phyloP scores from a whole-genome alignment of 768 basidiomycete genomes.

The Xerocomus potaroensis region DNA sequence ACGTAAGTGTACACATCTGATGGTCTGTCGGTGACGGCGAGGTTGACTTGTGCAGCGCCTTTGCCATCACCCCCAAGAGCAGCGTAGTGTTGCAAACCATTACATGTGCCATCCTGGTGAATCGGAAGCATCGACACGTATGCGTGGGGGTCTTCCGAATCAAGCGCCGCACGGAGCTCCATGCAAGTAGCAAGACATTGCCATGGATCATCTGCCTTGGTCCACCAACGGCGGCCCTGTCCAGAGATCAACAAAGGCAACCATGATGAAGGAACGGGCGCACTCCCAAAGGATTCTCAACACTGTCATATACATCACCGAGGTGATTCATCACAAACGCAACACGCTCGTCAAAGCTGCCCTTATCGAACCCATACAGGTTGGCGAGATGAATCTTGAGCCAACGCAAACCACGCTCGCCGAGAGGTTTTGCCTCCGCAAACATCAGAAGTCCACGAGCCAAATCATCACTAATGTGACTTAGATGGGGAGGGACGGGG shows the following conservation, averaged over 20 bases:
- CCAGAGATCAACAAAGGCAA: conserved; percentile 2
- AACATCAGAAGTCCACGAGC: conserved; percentile 85
- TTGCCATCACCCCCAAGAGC: conserved; percentile 89
- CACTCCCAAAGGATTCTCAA: conserved; percentile 72
- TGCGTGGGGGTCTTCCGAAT: conserved; percentile 55
- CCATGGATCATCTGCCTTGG: conserved; percentile 92
- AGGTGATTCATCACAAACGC: conserved; percentile 68
- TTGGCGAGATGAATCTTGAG: conserved; percentile 94
- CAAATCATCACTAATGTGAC: conserved; percentile 93
- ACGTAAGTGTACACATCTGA: conserved; percentile 96
- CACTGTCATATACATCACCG: conserved; percentile 79
- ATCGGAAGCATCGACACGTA: conserved; percentile 76
- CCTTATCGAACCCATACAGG: conserved; percentile 92
- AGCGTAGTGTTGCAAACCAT: conserved; percentile 97
- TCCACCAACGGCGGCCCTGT: conserved; percentile 85
- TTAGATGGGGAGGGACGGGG: conserved; percentile 92
- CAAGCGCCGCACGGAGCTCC: conserved; percentile 79
- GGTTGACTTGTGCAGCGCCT: conserved; percentile 91
- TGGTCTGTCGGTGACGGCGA: conserved; percentile 77
- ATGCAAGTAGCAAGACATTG: conserved; percentile 92
- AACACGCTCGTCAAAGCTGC: conserved; percentile 89
- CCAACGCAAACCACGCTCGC: conserved; percentile 85
- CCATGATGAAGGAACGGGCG: conserved; percentile 19
- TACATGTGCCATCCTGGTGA: conserved; percentile 98
- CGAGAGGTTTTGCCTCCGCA: conserved; percentile 73